Conservation (phyloP, 1,284 basidiomycete genomes). For the Singerocomus inundabilis region DNA sequence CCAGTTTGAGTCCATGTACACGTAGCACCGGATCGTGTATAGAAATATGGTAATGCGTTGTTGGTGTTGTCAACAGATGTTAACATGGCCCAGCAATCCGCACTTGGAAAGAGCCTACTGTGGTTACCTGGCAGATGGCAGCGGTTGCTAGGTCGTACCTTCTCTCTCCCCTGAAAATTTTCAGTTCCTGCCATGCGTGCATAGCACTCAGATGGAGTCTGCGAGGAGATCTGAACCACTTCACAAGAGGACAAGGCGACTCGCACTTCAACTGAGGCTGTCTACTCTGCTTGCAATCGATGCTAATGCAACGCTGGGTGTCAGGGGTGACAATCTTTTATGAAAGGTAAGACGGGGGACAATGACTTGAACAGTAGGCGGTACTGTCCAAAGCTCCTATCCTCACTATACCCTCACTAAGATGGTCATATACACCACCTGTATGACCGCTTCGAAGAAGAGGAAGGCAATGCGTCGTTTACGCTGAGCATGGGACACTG, state of each 20-base stretch:
- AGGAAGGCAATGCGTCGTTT: slow-evolving; percentile 79
- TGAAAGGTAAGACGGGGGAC: neutral
- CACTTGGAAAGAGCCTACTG: neutral
- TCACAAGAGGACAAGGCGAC: too few relatives aligned
- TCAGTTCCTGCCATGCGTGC: too few relatives aligned
- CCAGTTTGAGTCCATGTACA: neutral
- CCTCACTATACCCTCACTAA: slow-evolving; percentile 54
- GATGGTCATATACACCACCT: slow-evolving; percentile 82
- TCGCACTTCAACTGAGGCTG: neutral
- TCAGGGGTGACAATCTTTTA: neutral
- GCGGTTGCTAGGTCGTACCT: too few relatives aligned
- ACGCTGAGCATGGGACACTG: slow-evolving; percentile 78
- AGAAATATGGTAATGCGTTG: neutral
- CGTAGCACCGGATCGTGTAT: neutral
- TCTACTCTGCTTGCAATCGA: neutral
- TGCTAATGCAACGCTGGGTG: neutral
- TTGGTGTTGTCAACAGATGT: neutral
- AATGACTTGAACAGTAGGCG: neutral
- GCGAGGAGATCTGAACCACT: neutral
- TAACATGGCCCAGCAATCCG: neutral
- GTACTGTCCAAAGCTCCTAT: neutral
- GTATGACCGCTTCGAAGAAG: slow-evolving; percentile 75
- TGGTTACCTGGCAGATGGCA: too few relatives aligned
- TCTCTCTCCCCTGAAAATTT: too few relatives aligned
- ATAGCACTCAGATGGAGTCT: too few relatives aligned